Evolutionary conservation across 345 rosid genomes (phyloP), one percentile per base, ranked within the genome.

Genomic region (Physaria fendleri): DNA sequence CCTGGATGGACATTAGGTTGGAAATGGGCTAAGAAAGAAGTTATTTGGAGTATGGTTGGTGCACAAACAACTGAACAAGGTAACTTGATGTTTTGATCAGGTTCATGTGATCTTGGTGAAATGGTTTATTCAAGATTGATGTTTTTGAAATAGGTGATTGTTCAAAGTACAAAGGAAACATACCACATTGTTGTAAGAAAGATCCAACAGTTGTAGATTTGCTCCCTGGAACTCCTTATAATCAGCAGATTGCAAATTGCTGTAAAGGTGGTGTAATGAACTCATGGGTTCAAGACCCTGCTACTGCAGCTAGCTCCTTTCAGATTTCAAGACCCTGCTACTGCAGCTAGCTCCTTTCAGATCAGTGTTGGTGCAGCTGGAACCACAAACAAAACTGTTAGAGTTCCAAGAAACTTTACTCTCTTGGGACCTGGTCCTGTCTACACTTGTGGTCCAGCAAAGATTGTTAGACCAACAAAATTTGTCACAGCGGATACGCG

Each of bases 1-100:
- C 97, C 98, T 0, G 97, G 97, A 52, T 92, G 95, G 98, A 76
- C 83, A 35, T 64, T 92, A 58, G 89, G 95, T 32, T 92, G 95
- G 98, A 77, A 83, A 59, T 92, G 97, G 98, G 83, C 83, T 0
- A 86, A 84, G 74, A 88, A 84, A 59, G 97, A 88, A 74, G 89
- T 88, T 54, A 88, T 88, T 34, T 92, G 97, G 97, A 78, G 70
- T 69, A 83, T 86, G 91, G 27, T 77, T 55, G 97, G 98, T 21
- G 80, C 74, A 23, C 93, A 84, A 77, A 74, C 93, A 29, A 88
- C 85, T 0, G 93, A 86, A 37, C 97, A 92, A 78, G 98, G 97
- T 34, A 11, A 18, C 47, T 11, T 5, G 8, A 4, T 12, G 27
- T 35, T 53, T 20, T n/a, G n/a, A n/a, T n/a, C 20, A 12, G 18